Evolutionary conservation across 1,139 yeast species (phyloP).

Genomic region (Suhomyces panamericanus): DNA sequence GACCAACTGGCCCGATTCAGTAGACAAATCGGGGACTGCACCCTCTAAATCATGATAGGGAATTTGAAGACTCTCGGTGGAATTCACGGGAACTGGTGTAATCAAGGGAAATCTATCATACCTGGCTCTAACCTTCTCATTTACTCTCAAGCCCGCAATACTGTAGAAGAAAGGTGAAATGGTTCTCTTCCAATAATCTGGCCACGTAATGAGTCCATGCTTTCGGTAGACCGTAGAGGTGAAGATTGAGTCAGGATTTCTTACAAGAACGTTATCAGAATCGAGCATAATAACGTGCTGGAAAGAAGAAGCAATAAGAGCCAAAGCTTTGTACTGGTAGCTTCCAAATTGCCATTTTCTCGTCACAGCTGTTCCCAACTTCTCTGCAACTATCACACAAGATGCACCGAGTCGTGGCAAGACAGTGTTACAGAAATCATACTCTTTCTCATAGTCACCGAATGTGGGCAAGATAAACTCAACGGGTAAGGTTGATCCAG

Average conservation of each 20-base stretch:
- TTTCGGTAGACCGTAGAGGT: constrained; percentile 52
- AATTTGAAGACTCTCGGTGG: constrained; percentile 8
- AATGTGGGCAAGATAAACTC: constrained; percentile 37
- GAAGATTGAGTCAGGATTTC: constrained; percentile 47
- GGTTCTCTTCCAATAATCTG: constrained; percentile 79
- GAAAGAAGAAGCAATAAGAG: constrained; percentile 40
- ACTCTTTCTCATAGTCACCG: constrained; percentile 27
- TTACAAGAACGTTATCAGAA: constrained; percentile 41
- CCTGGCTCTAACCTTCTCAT: constrained; percentile 26
- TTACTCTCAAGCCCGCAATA: constrained; percentile 55
- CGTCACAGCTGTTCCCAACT: constrained; percentile 36
- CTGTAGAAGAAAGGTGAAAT: constrained; percentile 68
- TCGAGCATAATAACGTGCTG: constrained; percentile 44
- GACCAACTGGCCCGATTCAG: constrained; percentile 62
- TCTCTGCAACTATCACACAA: constrained; percentile 31
- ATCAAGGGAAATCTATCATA: constrained; percentile 15
- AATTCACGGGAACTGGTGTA: constrained; percentile 6
- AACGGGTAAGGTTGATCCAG: constrained; percentile 39
- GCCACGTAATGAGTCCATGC: constrained; percentile 71
- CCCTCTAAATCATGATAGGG: constrained; percentile 55
- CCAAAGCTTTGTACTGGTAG: constrained; percentile 45
- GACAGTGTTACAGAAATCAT: constrained; percentile 16
- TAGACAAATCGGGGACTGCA: constrained; percentile 56
- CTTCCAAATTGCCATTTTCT: constrained; percentile 31
- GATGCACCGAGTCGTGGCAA: constrained; percentile 18